phyloP scores from a whole-genome alignment of 257 asterid species.

The Solanum virginianum region DNA sequence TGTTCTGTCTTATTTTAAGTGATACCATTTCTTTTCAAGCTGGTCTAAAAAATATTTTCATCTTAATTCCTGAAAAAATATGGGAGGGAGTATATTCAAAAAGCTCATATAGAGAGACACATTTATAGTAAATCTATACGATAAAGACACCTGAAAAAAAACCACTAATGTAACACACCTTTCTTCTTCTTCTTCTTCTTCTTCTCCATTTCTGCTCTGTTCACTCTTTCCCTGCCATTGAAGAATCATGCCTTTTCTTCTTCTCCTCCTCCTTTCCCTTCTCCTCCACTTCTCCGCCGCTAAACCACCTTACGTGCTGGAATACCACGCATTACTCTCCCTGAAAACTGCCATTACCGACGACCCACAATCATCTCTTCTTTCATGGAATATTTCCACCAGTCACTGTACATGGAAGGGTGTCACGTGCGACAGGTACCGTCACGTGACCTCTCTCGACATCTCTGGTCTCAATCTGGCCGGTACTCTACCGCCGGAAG shows the following conservation, averaged over 20 bases:
- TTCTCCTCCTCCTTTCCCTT: constrained; percentile 22
- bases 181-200: neutral
- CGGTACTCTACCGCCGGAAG: constrained; percentile 43
- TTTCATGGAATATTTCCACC: constrained; percentile 47
- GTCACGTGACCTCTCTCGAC: constrained; percentile 57
- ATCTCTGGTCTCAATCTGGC: constrained; percentile 50
- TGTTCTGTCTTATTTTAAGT: too few species aligned
- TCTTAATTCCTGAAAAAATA: too few species aligned
- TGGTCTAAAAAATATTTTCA: too few species aligned
- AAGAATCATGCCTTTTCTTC: neutral
- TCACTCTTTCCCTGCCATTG: neutral
- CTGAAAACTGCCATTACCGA: constrained; percentile 50
- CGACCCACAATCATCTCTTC: constrained; percentile 51
- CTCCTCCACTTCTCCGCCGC: constrained; percentile 19
- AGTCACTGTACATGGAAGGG: constrained; percentile 65
- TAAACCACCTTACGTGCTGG: constrained; percentile 28
- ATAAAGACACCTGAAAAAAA: neutral
- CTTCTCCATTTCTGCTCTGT: neutral
- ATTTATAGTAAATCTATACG: neutral
- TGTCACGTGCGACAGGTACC: constrained; percentile 56
- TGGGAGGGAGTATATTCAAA: neutral
- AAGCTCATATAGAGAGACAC: neutral
- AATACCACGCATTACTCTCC: constrained; percentile 46
- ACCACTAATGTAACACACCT: neutral
- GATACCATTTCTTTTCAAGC: too few species aligned